Evolutionary conservation across 75 land plant species (phyloP), one percentile per base, ranked within the genome.

Genomic region (Ceratopteris richardii): DNA sequence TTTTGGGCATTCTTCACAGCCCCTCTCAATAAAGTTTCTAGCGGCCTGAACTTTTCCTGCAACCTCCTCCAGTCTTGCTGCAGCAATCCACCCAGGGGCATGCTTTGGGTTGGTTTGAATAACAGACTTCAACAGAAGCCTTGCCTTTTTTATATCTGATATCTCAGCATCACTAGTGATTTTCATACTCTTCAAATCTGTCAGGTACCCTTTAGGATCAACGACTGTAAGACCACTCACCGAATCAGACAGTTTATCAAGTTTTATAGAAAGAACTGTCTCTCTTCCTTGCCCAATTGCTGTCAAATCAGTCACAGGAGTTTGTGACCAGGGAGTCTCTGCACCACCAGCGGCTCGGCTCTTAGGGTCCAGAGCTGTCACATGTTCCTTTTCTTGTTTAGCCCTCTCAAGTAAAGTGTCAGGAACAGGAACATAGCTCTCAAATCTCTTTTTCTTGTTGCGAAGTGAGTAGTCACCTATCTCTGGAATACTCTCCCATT

Each of bases 181-280:
- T 68, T 93, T 93, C 98, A 93, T 93, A 65, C 98, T 93, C 82
- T 88, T 93, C 18, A 93, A 70, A 66, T 93, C 95, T n/a, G n/a
- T n/a, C n/a, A n/a, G 44, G 97, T 92, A 92, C 1, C 95, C 97
- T 55, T 88, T 93, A 0, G 98, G 98, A 51, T 93, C 98, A 12
- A 93, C 98, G 14, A 93, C 90, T 18, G 98, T 93, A 41, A 78
- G 68, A 6, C 98, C 98, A 19, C 84, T 76, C 1, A 93, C 87
- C 1, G 95, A 93, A 62, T 93, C 95, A 0, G 90, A 93, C 4
- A 93, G 43, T 31, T 86, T 64, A 63, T 93, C 98, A 29, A 93
- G 68, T 67, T 85, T 93, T 62, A 88, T 33, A 0, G 82, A 80
- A 39, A 93, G 57, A 18, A 93, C 98, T 0, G 87, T 93, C 7